Conservation (phyloP, 805 yeast genomes). For the Candida silvicultrix region DNA sequence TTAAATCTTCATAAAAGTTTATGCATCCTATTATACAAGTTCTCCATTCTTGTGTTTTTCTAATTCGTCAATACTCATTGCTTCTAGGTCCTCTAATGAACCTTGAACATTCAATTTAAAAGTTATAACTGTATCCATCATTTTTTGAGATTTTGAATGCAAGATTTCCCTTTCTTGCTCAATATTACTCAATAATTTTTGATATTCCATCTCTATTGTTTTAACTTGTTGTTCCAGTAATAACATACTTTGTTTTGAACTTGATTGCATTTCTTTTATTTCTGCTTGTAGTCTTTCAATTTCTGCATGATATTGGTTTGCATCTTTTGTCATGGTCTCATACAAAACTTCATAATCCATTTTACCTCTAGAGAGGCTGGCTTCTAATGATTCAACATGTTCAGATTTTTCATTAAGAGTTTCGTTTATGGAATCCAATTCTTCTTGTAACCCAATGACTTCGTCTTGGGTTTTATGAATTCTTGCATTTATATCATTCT, state of each 20-base stretch:
- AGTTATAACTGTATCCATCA: slow-evolving; percentile 52
- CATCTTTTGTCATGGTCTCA: slow-evolving; percentile 47
- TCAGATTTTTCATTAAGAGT: slow-evolving; percentile 51
- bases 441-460: slow-evolving; percentile 49
- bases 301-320: slow-evolving; percentile 51
- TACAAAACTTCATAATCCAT: slow-evolving; percentile 49
- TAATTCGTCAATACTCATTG: slow-evolving; percentile 34
- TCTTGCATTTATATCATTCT: slow-evolving; percentile 38
- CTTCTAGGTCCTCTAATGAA: slow-evolving; percentile 54
- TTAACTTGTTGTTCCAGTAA: slow-evolving; percentile 44
- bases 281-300: slow-evolving; percentile 59
- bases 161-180: slow-evolving; percentile 40
- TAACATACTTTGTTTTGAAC: slow-evolving; percentile 42
- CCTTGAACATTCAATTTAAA: slow-evolving; percentile 66
- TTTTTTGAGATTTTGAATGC: slow-evolving; percentile 46
- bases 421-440: slow-evolving; percentile 49
- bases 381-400: slow-evolving; percentile 49
- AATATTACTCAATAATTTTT: slow-evolving; percentile 42
- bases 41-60: slow-evolving; percentile 24
- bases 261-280: slow-evolving; percentile 40
- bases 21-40: neutral
- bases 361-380: slow-evolving; percentile 45
- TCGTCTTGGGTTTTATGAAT: slow-evolving; percentile 51
- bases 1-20: too few species aligned
- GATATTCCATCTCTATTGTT: slow-evolving; percentile 44